These are phyloP conservation scores for Stemphylium lycopersici DNA, from an alignment of 2,329 filamentous ascomycete species.

Conservation along the genomic window DNA sequence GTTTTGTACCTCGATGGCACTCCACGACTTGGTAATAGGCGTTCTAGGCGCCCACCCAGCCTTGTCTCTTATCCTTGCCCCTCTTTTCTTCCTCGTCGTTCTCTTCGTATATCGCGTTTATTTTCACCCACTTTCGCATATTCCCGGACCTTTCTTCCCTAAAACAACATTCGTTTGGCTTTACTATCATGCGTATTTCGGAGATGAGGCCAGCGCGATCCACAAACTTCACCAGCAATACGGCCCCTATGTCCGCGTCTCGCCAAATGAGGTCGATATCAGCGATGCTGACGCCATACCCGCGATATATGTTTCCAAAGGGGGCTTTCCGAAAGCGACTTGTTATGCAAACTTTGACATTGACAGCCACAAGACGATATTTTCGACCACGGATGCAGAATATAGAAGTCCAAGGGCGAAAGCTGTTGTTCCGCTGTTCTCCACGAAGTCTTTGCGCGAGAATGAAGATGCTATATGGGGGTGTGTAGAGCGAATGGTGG, in stretches of 20 bases:
- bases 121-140: constrained; percentile 30
- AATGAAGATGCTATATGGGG: constrained; percentile 50
- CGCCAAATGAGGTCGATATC: constrained; percentile 37
- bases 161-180: constrained; percentile 35
- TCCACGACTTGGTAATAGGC: constrained; percentile 7
- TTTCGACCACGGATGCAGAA: constrained; percentile 54
- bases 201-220: constrained; percentile 32
- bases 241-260: constrained; percentile 32
- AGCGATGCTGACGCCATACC: constrained; percentile 49
- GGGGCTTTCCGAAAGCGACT: constrained; percentile 60
- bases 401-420: constrained; percentile 56
- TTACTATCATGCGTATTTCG: constrained; percentile 37
- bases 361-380: constrained; percentile 61
- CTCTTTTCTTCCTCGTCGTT: constrained; percentile 15
- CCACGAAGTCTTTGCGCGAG: constrained; percentile 52
- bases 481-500: constrained; percentile 53
- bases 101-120: constrained; percentile 30
- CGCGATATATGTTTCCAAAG: constrained; percentile 59
- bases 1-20: constrained; percentile 8
- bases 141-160: constrained; percentile 32
- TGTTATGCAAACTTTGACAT: constrained; percentile 64
- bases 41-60: constrained; percentile 8
- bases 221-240: constrained; percentile 30
- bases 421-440: constrained; percentile 58
- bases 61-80: background rate